Conservation (phyloP, 108 stramenopile species). For the Nitzschia palea region DNA sequence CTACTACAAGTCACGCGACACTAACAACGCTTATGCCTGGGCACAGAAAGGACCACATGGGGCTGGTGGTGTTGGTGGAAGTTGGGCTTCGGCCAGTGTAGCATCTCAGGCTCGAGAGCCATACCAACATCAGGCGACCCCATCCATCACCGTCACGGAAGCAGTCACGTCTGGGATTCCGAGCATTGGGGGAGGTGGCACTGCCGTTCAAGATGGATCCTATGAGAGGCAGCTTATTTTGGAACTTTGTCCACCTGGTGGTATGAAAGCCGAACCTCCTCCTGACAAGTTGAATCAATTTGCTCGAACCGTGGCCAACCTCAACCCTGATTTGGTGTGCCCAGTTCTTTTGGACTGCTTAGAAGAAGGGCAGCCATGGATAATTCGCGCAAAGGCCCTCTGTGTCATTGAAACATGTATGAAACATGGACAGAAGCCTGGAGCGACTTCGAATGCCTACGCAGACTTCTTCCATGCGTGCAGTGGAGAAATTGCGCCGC, state of each 20-base stretch:
- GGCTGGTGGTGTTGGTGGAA: constrained; percentile 59
- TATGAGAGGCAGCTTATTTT: constrained; percentile 91
- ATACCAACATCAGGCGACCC: constrained; percentile 36
- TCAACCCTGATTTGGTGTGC: constrained; percentile 87
- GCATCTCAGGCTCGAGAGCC: constrained; percentile 20
- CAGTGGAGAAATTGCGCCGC: constrained; percentile 68
- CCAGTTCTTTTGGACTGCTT: constrained; percentile 82
- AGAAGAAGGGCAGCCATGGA: constrained; percentile 91
- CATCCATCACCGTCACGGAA: constrained; percentile 23
- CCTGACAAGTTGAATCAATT: constrained; percentile 84
- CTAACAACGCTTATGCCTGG: constrained; percentile 56
- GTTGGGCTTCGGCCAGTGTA: constrained; percentile 41
- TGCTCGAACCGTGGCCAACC: constrained; percentile 60
- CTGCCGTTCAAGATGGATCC: constrained; percentile 66
- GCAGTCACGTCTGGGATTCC: constrained; percentile 4
- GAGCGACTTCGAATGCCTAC: constrained; percentile 57
- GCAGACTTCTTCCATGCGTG: constrained; percentile 84
- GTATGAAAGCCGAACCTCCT: constrained; percentile 92
- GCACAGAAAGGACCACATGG: constrained; percentile 32
- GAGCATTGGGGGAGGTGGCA: constrained; percentile 26
- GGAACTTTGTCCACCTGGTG: constrained; percentile 93
- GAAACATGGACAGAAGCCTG: constrained; percentile 36
- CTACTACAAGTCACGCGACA: constrained; percentile 69
- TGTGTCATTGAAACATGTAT: constrained; percentile 84
- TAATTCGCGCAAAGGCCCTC: constrained; percentile 85